These are phyloP conservation scores for Phaeotremella fagi DNA, from an alignment of 768 basidiomycete species.

Conservation along the genomic window DNA sequence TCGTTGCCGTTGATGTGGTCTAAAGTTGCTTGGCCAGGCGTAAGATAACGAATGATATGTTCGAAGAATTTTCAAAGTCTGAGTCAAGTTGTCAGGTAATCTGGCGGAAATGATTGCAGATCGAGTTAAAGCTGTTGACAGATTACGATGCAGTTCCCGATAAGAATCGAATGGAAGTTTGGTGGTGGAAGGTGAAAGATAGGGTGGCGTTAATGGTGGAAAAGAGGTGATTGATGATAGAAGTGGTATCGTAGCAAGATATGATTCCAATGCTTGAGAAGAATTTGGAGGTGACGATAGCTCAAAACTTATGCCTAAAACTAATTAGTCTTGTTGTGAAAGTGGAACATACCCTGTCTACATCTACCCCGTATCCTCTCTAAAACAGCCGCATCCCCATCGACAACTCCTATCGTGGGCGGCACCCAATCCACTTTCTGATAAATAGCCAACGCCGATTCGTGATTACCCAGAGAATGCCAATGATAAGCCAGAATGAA, in stretches of 20 bases:
- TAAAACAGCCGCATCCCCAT: slow-evolving; percentile 62
- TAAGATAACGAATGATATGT: slow-evolving; percentile 48
- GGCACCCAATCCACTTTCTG: slow-evolving; percentile 17
- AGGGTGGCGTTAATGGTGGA: slow-evolving; percentile 22
- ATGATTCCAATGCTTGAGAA: slow-evolving; percentile 29
- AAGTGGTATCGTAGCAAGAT: slow-evolving; percentile 29
- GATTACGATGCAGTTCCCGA: slow-evolving; percentile 82
- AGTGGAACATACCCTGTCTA: slow-evolving; percentile 60
- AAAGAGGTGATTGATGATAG: slow-evolving; percentile 13
- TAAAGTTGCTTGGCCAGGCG: slow-evolving; percentile 75
- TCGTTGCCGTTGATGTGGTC: slow-evolving; percentile 67
- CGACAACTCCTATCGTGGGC: slow-evolving; percentile 36
- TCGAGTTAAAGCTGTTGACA: slow-evolving; percentile 76
- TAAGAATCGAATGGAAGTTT: slow-evolving; percentile 57
- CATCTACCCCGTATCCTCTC: slow-evolving; percentile 73
- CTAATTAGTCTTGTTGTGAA: slow-evolving; percentile 1
- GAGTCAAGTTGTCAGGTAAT: slow-evolving; percentile 32
- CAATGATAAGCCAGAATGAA: slow-evolving; percentile 72
- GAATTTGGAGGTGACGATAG: slow-evolving; percentile 21
- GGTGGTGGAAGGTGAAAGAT: slow-evolving; percentile 14
- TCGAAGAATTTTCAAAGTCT: slow-evolving; percentile 38
- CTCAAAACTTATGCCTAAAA: slow-evolving; percentile 71
- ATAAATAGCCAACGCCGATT: slow-evolving; percentile 57
- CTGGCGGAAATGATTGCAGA: slow-evolving; percentile 63
- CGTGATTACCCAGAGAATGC: slow-evolving; percentile 66